Evolutionary conservation across 2,329 filamentous ascomycete genomes (phyloP), one percentile per base, ranked within the genome.

Genomic region (Penicillium verrucosum): DNA sequence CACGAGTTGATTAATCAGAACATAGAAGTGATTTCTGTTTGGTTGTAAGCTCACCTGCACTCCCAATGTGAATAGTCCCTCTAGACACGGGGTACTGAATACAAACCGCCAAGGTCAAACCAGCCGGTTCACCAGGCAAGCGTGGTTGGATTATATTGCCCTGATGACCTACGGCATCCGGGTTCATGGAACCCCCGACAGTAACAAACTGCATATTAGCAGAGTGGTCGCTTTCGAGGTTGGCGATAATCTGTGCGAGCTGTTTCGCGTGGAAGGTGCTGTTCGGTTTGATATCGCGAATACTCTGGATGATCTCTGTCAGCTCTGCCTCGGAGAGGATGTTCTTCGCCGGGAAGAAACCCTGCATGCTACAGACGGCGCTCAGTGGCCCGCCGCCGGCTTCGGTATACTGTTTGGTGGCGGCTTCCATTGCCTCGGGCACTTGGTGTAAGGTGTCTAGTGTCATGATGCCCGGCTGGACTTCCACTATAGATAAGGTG

Each of bases 21-120:
- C 3, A 14, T 7, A 4, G n/a, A 46, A 11, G 7, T 23, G n/a
- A 9, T 18, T 16, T 8, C n/a, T 12, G 7, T 40, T 41, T 16
- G 18, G 11, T 23, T 42, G 6, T 27, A 37, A 47, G 3, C 42
- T 38, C 47, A 61, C 59, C 57, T 4, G 60, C 30, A 38, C 57
- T 57, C 2, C 50, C 25, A 14, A 65, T 61, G 34, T 65, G 63
- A 10, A 66, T 60, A 9, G 58, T 60, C 1, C 66, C 66, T 9
- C 66, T 54, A 11, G 69, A 57, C 1, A 66, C 58, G 1, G 60
- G 60, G 38, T 68, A 67, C 43, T 65, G 59, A 27, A 66, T 47
- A 44, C 59, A 60, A 12, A 64, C 45, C 0, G 58, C 63, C 5
- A 62, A 47, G 2, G 59, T 64, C 4, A 63, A 23, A 23, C 58